Evolutionary conservation across 2,329 filamentous ascomycete species (phyloP).

Genomic region (Colletotrichum costaricense): DNA sequence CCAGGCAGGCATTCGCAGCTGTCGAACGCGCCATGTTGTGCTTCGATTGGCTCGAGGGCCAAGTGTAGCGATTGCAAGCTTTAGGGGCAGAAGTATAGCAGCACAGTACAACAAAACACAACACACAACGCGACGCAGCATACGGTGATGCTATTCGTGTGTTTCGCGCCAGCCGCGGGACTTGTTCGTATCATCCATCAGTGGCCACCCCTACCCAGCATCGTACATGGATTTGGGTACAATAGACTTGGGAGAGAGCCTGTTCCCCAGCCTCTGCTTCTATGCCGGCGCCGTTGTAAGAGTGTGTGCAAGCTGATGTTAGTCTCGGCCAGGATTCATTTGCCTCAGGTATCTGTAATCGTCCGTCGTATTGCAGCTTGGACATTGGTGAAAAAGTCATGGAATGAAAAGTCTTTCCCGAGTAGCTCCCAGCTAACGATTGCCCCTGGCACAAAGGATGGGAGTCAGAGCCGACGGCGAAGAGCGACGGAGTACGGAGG

Average conservation of each 20-base stretch:
- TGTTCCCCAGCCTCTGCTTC: background rate
- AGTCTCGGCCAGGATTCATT: background rate
- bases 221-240: background rate
- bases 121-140: constrained; percentile 6
- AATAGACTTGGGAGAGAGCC: background rate
- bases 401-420: background rate
- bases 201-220: background rate
- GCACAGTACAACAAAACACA: background rate
- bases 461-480: too few relatives aligned
- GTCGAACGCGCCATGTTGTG: constrained; percentile 14
- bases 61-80: constrained; percentile 1
- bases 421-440: background rate
- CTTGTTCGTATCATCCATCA: constrained; percentile 1
- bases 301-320: background rate
- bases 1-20: constrained; percentile 22
- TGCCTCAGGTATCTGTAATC: background rate
- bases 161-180: constrained; percentile 22
- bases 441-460: background rate
- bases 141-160: background rate
- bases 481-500: background rate
- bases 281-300: background rate
- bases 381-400: background rate
- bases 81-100: constrained; percentile 2
- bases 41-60: constrained; percentile 24
- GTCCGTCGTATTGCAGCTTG: background rate